Base-by-base conservation (phyloP, 768 basidiomycete species). In the Psilocybe cubensis region DNA sequence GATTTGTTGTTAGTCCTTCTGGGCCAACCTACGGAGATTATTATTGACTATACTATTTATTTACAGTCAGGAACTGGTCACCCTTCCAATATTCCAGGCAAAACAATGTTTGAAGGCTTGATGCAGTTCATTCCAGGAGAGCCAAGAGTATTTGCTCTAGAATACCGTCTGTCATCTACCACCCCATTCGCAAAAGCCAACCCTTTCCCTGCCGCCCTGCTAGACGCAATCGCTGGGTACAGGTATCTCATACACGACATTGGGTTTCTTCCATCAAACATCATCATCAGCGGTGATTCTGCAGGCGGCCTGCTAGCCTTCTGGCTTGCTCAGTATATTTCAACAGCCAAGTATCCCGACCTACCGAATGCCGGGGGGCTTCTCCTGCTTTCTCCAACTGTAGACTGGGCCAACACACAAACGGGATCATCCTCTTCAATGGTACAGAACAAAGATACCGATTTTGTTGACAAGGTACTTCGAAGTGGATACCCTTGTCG, bases 211-310 rank as follows among this genome's bases (percentile, higher is more conserved):
- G 46, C 54, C 1, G 54, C 54, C n/a, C 45, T 56, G 17, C 27
- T 56, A 10, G 54, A 56, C 31, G 54, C 54, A 1, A 46, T 56
- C 24, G 54, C 54, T 40, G 54, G 54, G 14, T 56, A 56, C n/a
- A 24, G 38, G 14, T 56, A 56, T 23, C 54, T 56, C n/a, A 21
- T 56, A 3, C 8, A 42, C 2, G 38, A 56, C n/a, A 17, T 56
- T 7, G 54, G 38, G 8, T 56, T 48, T 29, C n/a, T 23, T 2
- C 38, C 54, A 28, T 24, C 45, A 14, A 56, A 48, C 20, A 28
- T 56, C 25, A 40, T 56, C 25, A 47, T 56, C 38, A 49, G 46
- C 9, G 54, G 54, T 20, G 54, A 56, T 38, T 56, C 54, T 9
- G 54, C 54, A 48, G 54, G 54, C 10, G 54, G 46, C 14, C 35